Evolutionary conservation across 2,329 filamentous ascomycete genomes (phyloP).

Genomic region (Lasiodiplodia sp.): DNA sequence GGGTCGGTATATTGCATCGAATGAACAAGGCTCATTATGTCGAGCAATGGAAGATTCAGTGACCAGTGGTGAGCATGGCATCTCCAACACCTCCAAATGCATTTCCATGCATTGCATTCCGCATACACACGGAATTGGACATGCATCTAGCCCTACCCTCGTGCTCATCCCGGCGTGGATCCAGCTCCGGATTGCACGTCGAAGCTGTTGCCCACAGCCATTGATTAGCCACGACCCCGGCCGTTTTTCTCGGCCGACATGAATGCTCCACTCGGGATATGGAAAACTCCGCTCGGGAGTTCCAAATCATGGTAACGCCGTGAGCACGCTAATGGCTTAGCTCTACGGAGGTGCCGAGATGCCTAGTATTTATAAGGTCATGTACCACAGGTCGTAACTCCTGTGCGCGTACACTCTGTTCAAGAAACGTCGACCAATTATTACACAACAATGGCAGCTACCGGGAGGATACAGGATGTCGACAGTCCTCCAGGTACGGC

Average conservation of each 20-base stretch:
- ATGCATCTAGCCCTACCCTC: neutral
- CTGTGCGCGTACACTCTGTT: neutral
- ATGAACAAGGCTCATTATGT: neutral
- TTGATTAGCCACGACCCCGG: neutral
- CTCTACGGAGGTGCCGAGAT: conserved; percentile 9
- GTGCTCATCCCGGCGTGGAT: neutral
- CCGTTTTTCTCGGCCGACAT: neutral
- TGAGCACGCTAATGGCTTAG: conserved; percentile 4
- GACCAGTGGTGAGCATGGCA: neutral
- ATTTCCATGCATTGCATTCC: neutral
- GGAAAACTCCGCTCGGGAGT: neutral
- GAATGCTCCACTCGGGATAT: neutral
- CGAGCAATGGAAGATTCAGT: neutral
- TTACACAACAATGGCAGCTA: neutral
- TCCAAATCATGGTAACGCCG: neutral
- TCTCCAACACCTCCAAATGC: neutral
- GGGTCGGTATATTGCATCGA: neutral
- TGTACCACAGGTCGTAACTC: neutral
- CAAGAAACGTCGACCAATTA: neutral
- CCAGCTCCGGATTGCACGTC: neutral
- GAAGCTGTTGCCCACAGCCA: neutral
- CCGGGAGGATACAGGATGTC: conserved; percentile 3
- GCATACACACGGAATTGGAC: neutral
- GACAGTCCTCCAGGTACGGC: neutral
- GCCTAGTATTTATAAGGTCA: neutral